Evolutionary conservation across 164 flowering plant genomes (phyloP), one percentile per base, ranked within the genome.

Genomic region (Pachysandra terminalis): DNA sequence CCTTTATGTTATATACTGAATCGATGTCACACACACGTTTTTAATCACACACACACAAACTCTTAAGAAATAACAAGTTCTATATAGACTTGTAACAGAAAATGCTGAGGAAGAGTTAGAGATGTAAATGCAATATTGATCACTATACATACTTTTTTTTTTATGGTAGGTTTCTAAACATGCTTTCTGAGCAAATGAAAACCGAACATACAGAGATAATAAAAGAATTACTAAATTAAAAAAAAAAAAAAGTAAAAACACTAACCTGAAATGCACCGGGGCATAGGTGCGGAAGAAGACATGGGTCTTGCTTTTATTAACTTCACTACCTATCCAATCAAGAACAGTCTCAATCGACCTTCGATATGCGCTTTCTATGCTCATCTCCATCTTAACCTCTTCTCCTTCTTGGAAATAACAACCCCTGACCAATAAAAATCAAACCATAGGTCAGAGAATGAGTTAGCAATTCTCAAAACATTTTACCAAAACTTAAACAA

Each of bases 261-360:
- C 66, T 59, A 51, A 90, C 96, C 96, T 87, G 88, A 87, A 90
- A 82, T 90, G 96, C 1, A 85, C 90, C 15, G 94, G 90, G 63
- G 96, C 74, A 69, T 69, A 84, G 54, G 84, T 80, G 52, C 97
- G 88, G 59, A 84, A 86, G 71, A 83, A 70, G 70, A 85, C 81
- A 52, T 74, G 83, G 19, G 88, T 85, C 78, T 78, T 84, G 59
- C 69, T 80, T 54, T 48, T 70, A 72, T 87, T 76, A 1, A 88
- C 82, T 71, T 87, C 63, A 45, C 23, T 75, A 37, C 56, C 69
- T 58, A 89, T 71, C 88, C 89, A 90, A 49, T 77, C 73, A n/a
- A 77, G 27, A 60, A 87, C 64, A 23, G 94, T 89, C 73, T 78
- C 73, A 28, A 89, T 59, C 6, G 97, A 81, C 78, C 68, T 78